Conservation (phyloP, 208 protist species). For the Naegleria fowleri region DNA sequence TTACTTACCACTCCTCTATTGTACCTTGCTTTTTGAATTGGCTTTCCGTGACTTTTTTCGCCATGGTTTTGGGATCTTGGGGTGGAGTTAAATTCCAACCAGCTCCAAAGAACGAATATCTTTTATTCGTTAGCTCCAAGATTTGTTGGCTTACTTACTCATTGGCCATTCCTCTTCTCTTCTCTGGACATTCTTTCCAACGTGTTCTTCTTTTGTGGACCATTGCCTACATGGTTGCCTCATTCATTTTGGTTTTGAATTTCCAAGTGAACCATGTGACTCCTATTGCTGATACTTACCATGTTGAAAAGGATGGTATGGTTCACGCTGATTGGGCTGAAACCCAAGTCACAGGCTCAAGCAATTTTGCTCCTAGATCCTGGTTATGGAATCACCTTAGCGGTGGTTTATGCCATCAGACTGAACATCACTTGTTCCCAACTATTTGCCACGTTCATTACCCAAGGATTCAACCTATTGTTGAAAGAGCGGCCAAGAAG, state of each 20-base stretch:
- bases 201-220: background rate
- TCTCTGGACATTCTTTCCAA: background rate
- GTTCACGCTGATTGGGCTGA: constrained; percentile 19
- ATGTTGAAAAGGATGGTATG: constrained; percentile 4
- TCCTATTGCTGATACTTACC: background rate
- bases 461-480: constrained; percentile 60
- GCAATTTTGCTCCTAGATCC: constrained; percentile 21
- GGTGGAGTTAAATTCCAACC: constrained; percentile 25
- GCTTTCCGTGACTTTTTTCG: background rate
- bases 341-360: background rate
- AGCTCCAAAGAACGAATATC: background rate
- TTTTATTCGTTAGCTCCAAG: constrained; percentile 3
- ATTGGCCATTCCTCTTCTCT: background rate
- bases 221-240: background rate
- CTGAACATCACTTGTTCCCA: constrained; percentile 76
- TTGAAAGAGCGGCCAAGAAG: constrained; percentile 58
- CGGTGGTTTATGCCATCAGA: constrained; percentile 76
- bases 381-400: constrained; percentile 44
- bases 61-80: background rate
- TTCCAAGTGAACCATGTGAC: constrained; percentile 31
- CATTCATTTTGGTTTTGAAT: constrained; percentile 11
- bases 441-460: constrained; percentile 73
- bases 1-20: constrained; percentile 25
- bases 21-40: constrained; percentile 18
- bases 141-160: background rate